Base-by-base conservation (phyloP, 2,329 filamentous ascomycete genomes). In the Paecilomyces dactylethromorphus region DNA sequence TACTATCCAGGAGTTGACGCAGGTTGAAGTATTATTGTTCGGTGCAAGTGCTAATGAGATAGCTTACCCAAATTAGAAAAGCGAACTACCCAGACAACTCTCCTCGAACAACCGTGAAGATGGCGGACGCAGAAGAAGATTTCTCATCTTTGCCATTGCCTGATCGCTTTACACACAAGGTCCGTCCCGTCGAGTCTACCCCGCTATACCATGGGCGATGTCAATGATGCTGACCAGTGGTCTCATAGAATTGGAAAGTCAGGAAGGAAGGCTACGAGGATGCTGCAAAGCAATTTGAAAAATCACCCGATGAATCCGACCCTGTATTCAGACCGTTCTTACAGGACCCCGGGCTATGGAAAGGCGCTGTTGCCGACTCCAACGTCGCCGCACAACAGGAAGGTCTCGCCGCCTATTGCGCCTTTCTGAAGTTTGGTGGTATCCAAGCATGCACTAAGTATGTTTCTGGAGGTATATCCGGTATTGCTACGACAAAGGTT, bases 351-450 rank as follows among this genome's bases (percentile, higher is more conserved):
- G 80, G 86, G 62, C 74, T 99, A 61, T 97, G 92, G 93, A 97
- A 97, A 74, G 88, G 87, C 35, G 94, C 92, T 1, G 93, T 94
- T 6, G 87, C 87, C 67, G 94, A 99, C 76, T 94, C 92, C 57
- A 99, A 99, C 69, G 94, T 99, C 59, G 94, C 93, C 18, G 94
- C 95, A 33, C 94, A 99, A 74, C 89, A 95, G 76, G 95, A 99
- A 67, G 94, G 90, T 62, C 85, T 99, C 54, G 87, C 84, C 54
- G 89, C 93, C 39, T 84, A 96, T 68, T 96, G 92, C 76, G 87
- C 91, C 1, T 99, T 97, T 72, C 82, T 99, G 59, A 93, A 97
- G 71, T 96, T 89, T 69, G 91, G 91, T 60, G 92, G 93, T 58
- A 82, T 84, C 59, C 89, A 95, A 66, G 88, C 89, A 59, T 90